Percentiles rank a stretch among this genome's conserved stretches.
Conservation (phyloP, 2,329 filamentous ascomycete genomes). For the Talaromyces marneffei region DNA sequence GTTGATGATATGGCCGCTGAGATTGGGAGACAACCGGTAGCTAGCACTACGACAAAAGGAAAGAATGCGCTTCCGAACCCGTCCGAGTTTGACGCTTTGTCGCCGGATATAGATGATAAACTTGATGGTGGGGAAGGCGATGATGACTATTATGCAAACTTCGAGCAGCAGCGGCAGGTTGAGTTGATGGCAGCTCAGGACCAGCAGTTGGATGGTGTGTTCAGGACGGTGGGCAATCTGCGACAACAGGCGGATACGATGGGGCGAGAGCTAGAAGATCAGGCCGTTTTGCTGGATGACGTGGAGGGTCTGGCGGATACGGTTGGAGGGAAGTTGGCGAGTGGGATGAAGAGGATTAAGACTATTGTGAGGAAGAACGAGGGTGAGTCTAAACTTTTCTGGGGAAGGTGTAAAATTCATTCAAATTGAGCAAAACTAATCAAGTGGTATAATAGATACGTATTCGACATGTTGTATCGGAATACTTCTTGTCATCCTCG, state of each 20-base stretch:
- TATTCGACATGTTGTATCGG: constrained; percentile 87
- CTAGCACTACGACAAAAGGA: constrained; percentile 22
- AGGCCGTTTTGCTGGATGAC: constrained; percentile 78
- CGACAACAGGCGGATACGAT: constrained; percentile 88
- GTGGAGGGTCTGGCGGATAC: constrained; percentile 81
- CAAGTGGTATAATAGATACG: constrained; percentile 48
- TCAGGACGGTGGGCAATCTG: constrained; percentile 85
- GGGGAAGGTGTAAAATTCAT: not conserved
- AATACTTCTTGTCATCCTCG: constrained; percentile 78
- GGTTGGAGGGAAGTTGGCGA: constrained; percentile 78
- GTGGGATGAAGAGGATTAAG: constrained; percentile 77
- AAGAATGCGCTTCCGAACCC: constrained; percentile 52
- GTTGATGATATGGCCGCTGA: constrained; percentile 84
- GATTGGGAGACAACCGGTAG: constrained; percentile 50
- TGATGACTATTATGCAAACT: constrained; percentile 63
- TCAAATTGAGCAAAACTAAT: constrained; percentile 4
- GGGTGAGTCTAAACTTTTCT: constrained; percentile 52
- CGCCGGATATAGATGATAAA: constrained; percentile 32
- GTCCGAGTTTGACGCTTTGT: constrained; percentile 48
- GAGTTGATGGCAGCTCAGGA: constrained; percentile 95
- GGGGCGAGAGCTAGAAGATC: constrained; percentile 93
- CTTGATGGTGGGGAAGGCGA: constrained; percentile 42
- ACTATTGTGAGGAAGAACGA: constrained; percentile 85
- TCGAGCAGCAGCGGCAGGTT: constrained; percentile 85
- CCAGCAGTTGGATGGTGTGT: constrained; percentile 84